These are phyloP conservation scores for Casuarina cunninghamiana DNA, from an alignment of 306 rosid genomes.

Conservation along the genomic window DNA sequence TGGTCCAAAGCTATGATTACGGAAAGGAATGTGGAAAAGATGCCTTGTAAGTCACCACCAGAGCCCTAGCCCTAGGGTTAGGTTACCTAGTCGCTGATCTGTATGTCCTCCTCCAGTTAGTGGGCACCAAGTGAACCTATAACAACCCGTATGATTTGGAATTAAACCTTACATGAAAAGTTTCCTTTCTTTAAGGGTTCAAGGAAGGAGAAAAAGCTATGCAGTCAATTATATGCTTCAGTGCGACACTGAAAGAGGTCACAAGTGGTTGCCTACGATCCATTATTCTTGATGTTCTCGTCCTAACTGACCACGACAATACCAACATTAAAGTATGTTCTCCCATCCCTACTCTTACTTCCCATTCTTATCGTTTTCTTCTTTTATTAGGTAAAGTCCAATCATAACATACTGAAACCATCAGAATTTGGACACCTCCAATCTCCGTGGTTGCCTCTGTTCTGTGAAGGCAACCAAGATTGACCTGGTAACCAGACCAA, in stretches of 20 bases:
- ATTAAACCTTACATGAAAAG: neutral
- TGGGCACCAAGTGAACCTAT: no score
- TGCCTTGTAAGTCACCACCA: no score
- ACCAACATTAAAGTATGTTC: neutral
- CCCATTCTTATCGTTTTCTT: neutral
- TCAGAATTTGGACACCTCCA: neutral
- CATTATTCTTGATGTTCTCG: neutral
- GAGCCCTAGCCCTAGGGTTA: neutral
- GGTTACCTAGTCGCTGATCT: neutral
- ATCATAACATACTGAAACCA: neutral
- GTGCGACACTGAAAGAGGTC: neutral
- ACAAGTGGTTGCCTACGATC: neutral
- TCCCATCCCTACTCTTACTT: neutral
- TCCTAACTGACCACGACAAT: neutral
- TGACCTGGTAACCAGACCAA: slow-evolving; percentile 3
- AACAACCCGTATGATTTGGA: neutral
- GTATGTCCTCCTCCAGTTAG: no score
- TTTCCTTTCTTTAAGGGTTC: neutral
- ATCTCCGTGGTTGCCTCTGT: slow-evolving; percentile 19
- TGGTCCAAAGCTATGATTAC: neutral
- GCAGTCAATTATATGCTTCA: neutral
- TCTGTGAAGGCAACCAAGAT: neutral
- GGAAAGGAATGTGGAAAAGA: neutral
- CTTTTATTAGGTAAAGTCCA: slow-evolving; percentile 17
- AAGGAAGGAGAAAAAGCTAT: neutral